Evolutionary conservation across 768 basidiomycete genomes (phyloP), one percentile per base, ranked within the genome.

Genomic region (Boletus edulis): DNA sequence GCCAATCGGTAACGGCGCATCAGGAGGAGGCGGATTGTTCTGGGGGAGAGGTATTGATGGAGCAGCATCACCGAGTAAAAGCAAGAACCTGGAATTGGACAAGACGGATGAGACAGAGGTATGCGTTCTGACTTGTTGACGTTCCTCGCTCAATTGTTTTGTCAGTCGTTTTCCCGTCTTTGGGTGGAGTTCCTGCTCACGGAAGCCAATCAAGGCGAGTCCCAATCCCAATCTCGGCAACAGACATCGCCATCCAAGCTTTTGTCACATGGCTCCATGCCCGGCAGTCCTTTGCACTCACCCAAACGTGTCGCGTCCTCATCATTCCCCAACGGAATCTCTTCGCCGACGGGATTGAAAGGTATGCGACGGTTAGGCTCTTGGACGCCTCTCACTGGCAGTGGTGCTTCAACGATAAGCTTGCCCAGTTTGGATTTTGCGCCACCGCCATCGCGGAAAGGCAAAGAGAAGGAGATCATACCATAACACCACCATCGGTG

Each of bases 151-250:
- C 14, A 60, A 59, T 55, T 3, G 34, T 37, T 18, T 46, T 8
- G 37, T 24, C 29, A 98, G 95, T 96, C 94, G 0, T 99, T 99
- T 75, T 95, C 93, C 38, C 90, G 94, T 45, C 81, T 98, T 12
- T 99, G 94, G 87, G 96, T 99, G 45, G 97, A 99, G 71, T 99
- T 96, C 68, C 81, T 99, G 4, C 85, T 99, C 58, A 96, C 94
- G 22, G 96, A 99, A 75, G 87, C 94, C 0, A 40, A 74, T 75
- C 61, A 84, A 75, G 61, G 69, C 58, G 62, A 63, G 48, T 59
- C 64, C 4, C 60, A 59, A 15, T 55, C 62, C 6, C 70, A 70
- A 13, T 20, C 38, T 27, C 31, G 20, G 9, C 18, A 69, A 15
- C 57, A 57, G 32, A 41, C 9, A 5, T 67, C 63, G 9, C 62